A percentile compares a stretch with the other conserved stretches of the same genome.
Conservation (phyloP, 179 eudicot species). For the Patellifolia procumbens region DNA sequence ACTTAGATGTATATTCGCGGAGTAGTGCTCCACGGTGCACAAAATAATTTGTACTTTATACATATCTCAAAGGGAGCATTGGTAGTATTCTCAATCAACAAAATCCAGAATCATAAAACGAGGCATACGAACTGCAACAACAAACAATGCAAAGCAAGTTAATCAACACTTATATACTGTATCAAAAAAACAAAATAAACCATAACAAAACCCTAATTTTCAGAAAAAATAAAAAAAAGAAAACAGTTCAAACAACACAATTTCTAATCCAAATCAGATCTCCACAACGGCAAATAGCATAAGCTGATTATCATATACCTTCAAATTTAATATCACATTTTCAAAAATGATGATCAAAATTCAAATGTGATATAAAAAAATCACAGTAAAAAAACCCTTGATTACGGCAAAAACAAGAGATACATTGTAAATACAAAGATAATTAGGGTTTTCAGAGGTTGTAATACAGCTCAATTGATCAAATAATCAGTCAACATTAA, state of each 20-base stretch:
- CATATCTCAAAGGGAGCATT: no score
- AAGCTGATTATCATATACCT: not conserved
- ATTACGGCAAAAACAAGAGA: not conserved
- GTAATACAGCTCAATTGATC: not conserved
- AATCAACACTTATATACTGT: no score
- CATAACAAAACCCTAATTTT: slow-evolving; percentile 13
- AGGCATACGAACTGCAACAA: not conserved
- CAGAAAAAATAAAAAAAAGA: not conserved
- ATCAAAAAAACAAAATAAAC: not conserved
- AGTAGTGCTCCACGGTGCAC: no score
- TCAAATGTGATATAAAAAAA: not conserved
- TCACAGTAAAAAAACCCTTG: not conserved
- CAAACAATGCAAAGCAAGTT: no score
- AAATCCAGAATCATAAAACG: not conserved
- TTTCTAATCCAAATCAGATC: not conserved
- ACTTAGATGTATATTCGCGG: no score
- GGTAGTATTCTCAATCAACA: no score
- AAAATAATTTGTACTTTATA: no score
- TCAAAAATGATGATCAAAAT: not conserved
- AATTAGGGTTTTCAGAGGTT: slow-evolving; percentile 23
- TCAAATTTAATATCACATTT: not conserved
- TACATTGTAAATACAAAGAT: not conserved
- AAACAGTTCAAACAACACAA: not conserved
- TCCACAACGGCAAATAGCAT: not conserved
- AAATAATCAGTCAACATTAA: not conserved